Conservation (phyloP, 1,139 yeast genomes). For the Pichia sp. region DNA sequence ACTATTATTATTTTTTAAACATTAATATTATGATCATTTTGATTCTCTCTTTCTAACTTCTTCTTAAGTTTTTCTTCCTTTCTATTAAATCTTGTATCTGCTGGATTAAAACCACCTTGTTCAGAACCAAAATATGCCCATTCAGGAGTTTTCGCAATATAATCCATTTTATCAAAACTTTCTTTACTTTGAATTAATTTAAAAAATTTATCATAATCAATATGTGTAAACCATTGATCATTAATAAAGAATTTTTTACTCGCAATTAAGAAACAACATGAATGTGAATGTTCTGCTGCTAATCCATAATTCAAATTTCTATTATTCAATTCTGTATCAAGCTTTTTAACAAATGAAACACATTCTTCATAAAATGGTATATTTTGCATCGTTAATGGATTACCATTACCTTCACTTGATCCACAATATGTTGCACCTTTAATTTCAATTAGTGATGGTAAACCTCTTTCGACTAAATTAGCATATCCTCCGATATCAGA, state of each 20-base stretch:
- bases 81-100: conserved; percentile 62
- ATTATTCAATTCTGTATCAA: conserved; percentile 50
- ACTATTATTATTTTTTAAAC: too few species aligned
- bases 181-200: conserved; percentile 58
- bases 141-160: conserved; percentile 71
- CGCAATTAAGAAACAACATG: conserved; percentile 86
- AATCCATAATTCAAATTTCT: conserved; percentile 70
- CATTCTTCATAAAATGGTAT: conserved; percentile 94
- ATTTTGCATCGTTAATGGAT: conserved; percentile 90
- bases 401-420: conserved; percentile 70
- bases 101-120: conserved; percentile 87
- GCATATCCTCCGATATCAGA: conserved; percentile 76
- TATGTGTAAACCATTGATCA: conserved; percentile 84
- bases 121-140: conserved; percentile 91
- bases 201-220: conserved; percentile 74
- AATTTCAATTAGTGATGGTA: conserved; percentile 84
- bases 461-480: conserved; percentile 74
- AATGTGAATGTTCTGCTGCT: conserved; percentile 95
- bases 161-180: conserved; percentile 73
- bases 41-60: conserved; percentile 31
- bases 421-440: conserved; percentile 96
- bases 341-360: conserved; percentile 58
- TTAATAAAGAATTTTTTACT: conserved; percentile 63
- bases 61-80: conserved; percentile 57
- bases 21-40: not conserved